Evolutionary conservation across 2,329 filamentous ascomycete species (phyloP).

Genomic region (Pseudocercospora musae): DNA sequence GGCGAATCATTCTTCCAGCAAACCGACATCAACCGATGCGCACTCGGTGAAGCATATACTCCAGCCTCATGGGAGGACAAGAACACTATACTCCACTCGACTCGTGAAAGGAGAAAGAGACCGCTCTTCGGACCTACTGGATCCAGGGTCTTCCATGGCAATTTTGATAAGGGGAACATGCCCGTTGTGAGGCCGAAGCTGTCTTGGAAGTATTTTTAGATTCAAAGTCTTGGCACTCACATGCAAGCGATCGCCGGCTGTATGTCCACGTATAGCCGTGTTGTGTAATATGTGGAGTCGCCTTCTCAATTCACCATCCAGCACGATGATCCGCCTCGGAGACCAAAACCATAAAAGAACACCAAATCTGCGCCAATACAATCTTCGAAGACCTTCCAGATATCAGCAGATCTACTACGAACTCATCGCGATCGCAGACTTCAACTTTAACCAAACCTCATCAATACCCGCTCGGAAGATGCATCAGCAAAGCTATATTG

Average conservation of each 20-base stretch:
- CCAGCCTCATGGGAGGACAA: background rate
- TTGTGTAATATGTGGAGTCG: too few species aligned
- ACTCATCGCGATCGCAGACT: too few species aligned
- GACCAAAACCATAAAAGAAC: too few species aligned
- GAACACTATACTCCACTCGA: background rate
- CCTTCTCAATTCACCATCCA: too few species aligned
- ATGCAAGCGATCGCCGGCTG: background rate
- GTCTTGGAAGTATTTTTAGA: background rate
- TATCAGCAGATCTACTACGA: too few species aligned
- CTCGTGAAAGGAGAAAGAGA: background rate
- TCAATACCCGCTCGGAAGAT: too few species aligned
- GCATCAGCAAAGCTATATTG: too few species aligned
- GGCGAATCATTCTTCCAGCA: background rate
- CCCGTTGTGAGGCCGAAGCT: background rate
- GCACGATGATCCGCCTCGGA: too few species aligned
- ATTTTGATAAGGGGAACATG: background rate
- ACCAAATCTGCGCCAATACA: too few species aligned
- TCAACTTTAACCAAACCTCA: too few species aligned
- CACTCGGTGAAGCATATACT: background rate
- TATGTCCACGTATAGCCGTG: too few species aligned
- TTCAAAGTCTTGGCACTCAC: background rate
- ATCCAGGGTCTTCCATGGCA: background rate
- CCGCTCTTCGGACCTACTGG: background rate
- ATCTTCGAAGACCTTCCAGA: too few species aligned
- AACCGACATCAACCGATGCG: background rate